Conservation (phyloP, 345 rosid species). For the Isatis tinctoria region DNA sequence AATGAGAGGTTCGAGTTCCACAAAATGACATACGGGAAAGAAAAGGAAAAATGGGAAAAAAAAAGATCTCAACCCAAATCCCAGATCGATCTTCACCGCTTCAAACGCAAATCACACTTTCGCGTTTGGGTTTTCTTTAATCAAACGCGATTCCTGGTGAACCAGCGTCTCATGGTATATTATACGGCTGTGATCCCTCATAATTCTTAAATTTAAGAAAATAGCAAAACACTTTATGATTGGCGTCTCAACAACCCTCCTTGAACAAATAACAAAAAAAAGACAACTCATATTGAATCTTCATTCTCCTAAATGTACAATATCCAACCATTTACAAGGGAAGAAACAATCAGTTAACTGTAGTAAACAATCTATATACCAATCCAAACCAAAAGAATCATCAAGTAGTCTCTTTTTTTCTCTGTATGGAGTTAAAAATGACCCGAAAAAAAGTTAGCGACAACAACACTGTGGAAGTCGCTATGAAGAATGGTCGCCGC, state of each 20-base stretch:
- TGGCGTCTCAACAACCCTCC: background rate
- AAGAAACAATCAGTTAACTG: constrained; percentile 17
- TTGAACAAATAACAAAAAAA: background rate
- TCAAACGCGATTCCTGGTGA: background rate
- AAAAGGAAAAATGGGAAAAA: background rate
- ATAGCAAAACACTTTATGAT: background rate
- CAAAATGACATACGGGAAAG: constrained; percentile 12
- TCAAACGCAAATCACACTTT: constrained; percentile 19
- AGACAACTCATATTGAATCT: constrained; percentile 11
- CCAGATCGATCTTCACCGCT: constrained; percentile 26
- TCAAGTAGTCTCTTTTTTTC: background rate
- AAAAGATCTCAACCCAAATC: constrained; percentile 14
- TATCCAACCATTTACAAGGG: constrained; percentile 27
- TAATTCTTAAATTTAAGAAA: background rate
- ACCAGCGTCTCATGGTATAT: background rate
- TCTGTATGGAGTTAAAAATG: background rate
- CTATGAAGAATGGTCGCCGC: constrained; percentile 42
- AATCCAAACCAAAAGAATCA: constrained; percentile 30
- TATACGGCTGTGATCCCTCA: background rate
- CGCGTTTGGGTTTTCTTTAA: background rate
- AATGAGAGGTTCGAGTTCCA: constrained; percentile 24
- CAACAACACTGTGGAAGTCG: constrained; percentile 13
- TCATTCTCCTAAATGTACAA: constrained; percentile 18
- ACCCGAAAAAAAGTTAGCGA: constrained; percentile 1
- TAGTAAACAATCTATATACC: constrained; percentile 6